Evolutionary conservation across 306 rosid species (phyloP).

Genomic region (Abrus precatorius): DNA sequence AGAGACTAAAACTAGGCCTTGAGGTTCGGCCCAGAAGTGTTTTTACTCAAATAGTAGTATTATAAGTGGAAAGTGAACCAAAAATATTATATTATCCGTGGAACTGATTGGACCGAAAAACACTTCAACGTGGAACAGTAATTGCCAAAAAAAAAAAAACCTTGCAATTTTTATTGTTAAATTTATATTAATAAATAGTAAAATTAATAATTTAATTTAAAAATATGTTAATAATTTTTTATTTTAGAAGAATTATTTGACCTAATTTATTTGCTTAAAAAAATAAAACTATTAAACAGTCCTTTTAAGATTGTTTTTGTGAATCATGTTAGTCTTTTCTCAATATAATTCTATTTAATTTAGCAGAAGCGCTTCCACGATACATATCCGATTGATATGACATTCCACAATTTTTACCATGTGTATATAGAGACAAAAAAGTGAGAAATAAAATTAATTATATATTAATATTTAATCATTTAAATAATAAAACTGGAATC

Average conservation of each 20-base stretch:
- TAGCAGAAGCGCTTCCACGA: no score
- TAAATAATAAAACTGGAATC: no score
- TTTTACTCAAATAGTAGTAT: not conserved
- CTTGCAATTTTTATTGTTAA: no score
- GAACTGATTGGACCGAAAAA: not conserved
- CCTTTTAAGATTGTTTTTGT: not conserved
- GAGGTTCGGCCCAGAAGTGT: conserved; percentile 12
- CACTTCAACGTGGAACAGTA: not conserved
- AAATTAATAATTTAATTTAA: no score
- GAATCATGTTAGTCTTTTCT: not conserved
- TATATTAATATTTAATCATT: no score
- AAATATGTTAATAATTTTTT: no score
- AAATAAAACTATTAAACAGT: not conserved
- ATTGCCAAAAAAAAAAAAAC: not conserved
- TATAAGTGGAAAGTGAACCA: not conserved
- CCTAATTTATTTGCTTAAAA: not conserved
- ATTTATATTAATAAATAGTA: no score
- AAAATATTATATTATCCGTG: not conserved
- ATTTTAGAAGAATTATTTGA: not conserved
- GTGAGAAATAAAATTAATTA: no score
- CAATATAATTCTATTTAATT: not conserved
- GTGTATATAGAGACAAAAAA: no score
- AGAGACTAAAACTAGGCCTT: not conserved
- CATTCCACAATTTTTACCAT: not conserved
- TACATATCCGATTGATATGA: not conserved